Conservation (phyloP, 768 basidiomycete genomes). For the Termitomyces sp. region DNA sequence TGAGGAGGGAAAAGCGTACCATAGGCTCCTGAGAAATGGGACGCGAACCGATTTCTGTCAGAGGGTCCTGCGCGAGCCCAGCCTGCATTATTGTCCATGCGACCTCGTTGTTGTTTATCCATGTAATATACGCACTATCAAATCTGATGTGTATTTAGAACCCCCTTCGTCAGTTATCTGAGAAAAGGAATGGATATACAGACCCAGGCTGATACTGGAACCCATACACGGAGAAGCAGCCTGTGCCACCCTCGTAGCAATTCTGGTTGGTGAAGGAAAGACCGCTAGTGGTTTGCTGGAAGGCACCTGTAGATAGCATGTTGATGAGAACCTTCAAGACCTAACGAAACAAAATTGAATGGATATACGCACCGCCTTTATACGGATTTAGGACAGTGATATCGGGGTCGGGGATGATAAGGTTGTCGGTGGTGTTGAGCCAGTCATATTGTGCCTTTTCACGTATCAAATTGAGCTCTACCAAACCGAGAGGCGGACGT, state of each 20-base stretch:
- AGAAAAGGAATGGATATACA: constrained; percentile 23
- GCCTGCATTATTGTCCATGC: constrained; percentile 48
- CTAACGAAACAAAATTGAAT: constrained; percentile 29
- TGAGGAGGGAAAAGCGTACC: constrained; percentile 29
- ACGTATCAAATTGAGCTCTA: constrained; percentile 12
- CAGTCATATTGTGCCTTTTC: constrained; percentile 56
- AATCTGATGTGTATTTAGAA: constrained; percentile 20
- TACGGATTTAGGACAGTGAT: constrained; percentile 49
- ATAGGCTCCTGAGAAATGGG: constrained; percentile 68
- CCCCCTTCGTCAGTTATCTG: constrained; percentile 1
- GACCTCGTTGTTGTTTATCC: constrained; percentile 47
- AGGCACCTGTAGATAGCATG: constrained; percentile 27
- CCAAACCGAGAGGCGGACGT: constrained; percentile 25
- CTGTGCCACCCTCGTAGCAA: constrained; percentile 48
- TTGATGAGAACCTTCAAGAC: background rate
- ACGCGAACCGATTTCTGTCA: constrained; percentile 49
- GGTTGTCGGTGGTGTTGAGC: constrained; percentile 44
- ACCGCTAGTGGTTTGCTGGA: constrained; percentile 72
- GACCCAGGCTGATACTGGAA: constrained; percentile 48
- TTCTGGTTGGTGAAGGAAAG: constrained; percentile 53
- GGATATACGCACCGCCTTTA: constrained; percentile 51
- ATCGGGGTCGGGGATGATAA: constrained; percentile 41
- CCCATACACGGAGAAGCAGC: constrained; percentile 32
- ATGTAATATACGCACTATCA: constrained; percentile 51
- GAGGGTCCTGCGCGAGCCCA: constrained; percentile 45